Base-by-base conservation (phyloP, 305 asterid genomes). In the Ilex paraguariensis region DNA sequence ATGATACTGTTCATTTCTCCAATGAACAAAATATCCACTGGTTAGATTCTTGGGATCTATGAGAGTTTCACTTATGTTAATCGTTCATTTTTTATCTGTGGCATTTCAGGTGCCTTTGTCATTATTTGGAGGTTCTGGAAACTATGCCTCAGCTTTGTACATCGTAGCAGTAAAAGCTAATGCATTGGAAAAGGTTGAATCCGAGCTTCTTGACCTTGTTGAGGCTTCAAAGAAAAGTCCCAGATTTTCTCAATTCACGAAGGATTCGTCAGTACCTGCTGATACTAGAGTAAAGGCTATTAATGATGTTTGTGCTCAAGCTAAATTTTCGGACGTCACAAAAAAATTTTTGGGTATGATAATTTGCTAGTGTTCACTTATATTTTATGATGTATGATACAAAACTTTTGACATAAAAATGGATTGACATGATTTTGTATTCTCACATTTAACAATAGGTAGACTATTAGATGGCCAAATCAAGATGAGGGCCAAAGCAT, bases 81-180 rank as follows among this genome's bases (percentile, higher is more conserved):
- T 16, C 3, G 51, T 28, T 17, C 42, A 39, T 48, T 30, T 28
- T 40, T 61, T 46, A 44, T 39, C 17, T 14, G 59, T 57, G 58
- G 48, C 51, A 33, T 50, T 30, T 42, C 74, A 90, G 98, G 94
- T 93, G 66, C 98, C 98, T 8, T 10, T 93, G 73, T 78, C 80
- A 3, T 66, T 90, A 95, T 93, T 68, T 66, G 99, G 97, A 21
- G 84, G 78, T 51, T 83, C 91, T 74, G 97, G 95, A 71, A 86
- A 93, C 83, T 93, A 90, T 79, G 96, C 97, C 57, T 79, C 95
- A 0, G 95, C 97, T 31, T 74, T 93, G 71, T 93, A 93, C 79
- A 79, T 90, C 16, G 79, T 91, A 63, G 86, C 95, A 15, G 96
- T 84, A 65, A 93, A 86, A 79, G 87, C 83, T 52, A 90, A 86